These are phyloP conservation scores for Xylaria scruposa DNA, from an alignment of 495 filamentous ascomycete species.

Conservation along the genomic window DNA sequence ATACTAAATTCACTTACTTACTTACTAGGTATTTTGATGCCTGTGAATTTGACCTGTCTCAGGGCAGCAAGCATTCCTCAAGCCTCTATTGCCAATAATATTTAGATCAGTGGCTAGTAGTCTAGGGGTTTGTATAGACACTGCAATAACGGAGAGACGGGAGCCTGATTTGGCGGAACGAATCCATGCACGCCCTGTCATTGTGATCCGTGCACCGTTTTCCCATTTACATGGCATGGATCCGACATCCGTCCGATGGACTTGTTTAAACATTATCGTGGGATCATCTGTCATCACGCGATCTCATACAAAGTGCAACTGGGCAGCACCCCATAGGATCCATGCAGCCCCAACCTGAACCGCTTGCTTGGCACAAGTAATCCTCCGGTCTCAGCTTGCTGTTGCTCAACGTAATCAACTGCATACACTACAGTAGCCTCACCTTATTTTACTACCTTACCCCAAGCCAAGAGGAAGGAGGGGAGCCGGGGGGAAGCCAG, in stretches of 20 bases:
- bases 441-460: conserved; percentile 6
- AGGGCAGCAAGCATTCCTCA: background rate
- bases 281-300: conserved; percentile 20
- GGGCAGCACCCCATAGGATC: conserved; percentile 13
- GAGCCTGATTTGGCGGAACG: too few relatives aligned
- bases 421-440: conserved; percentile 15
- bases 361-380: conserved; percentile 21
- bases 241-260: background rate
- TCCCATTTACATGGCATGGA: background rate
- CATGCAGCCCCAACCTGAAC: conserved; percentile 15
- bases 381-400: conserved; percentile 19
- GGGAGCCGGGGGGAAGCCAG: too few relatives aligned
- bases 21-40: too few relatives aligned
- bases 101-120: too few relatives aligned
- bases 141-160: background rate
- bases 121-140: too few relatives aligned
- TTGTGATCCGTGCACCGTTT: background rate
- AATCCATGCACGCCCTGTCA: too few relatives aligned
- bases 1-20: too few relatives aligned
- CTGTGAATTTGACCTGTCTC: too few relatives aligned
- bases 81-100: too few relatives aligned
- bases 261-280: background rate
- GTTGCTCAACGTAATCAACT: conserved; percentile 12
- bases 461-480: conserved; percentile 14
- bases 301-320: conserved; percentile 5